Evolutionary conservation across 2,329 filamentous ascomycete genomes (phyloP).

Genomic region (Diaporthe sp.): DNA sequence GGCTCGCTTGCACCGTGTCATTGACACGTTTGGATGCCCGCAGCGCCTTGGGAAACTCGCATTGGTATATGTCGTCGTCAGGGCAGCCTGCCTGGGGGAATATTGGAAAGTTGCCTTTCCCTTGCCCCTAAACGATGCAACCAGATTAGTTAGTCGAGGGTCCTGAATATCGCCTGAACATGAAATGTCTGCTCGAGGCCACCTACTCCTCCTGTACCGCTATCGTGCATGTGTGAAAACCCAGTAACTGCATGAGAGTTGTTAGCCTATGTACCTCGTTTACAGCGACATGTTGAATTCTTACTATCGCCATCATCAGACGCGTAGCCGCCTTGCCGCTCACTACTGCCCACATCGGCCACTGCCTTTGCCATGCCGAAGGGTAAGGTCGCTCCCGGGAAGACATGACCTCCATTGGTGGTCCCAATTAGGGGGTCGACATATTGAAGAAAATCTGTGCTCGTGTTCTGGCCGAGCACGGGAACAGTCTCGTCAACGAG

Average conservation of each 20-base stretch:
- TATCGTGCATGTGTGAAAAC: constrained; percentile 49
- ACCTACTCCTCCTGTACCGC: constrained; percentile 50
- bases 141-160: neutral
- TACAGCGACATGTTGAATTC: neutral
- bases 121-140: constrained; percentile 39
- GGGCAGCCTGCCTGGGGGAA: constrained; percentile 51
- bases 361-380: constrained; percentile 49
- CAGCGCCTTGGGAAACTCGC: constrained; percentile 59
- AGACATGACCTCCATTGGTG: constrained; percentile 47
- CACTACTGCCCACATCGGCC: constrained; percentile 44
- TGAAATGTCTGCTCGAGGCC: neutral
- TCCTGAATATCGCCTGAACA: neutral
- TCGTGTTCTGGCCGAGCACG: constrained; percentile 15
- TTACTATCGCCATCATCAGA: constrained; percentile 44
- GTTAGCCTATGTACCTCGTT: neutral
- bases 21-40: constrained; percentile 57
- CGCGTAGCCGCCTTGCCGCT: constrained; percentile 46
- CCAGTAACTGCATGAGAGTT: constrained; percentile 43
- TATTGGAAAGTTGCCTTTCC: constrained; percentile 52
- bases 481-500: neutral
- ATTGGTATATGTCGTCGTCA: constrained; percentile 51
- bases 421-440: constrained; percentile 47
- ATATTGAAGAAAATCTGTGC: constrained; percentile 16
- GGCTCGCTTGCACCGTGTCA: constrained; percentile 58
- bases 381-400: constrained; percentile 46